Percentiles rank a stretch among this genome's conserved stretches.
Conservation (phyloP, 306 rosid genomes). For the Cucurbita moschata region DNA sequence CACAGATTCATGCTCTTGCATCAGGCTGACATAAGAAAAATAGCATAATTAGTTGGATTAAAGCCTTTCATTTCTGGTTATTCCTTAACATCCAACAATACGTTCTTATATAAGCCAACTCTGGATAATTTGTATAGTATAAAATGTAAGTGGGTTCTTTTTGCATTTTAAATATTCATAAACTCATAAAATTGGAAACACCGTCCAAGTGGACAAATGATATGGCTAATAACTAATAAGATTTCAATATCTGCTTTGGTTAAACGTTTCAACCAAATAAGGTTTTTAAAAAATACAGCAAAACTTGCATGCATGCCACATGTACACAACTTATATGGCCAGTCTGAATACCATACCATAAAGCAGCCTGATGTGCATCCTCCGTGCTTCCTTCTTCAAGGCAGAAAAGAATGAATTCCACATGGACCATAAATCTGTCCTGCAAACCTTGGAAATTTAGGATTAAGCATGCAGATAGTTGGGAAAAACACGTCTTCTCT, state of each 20-base stretch:
- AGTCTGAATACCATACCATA: constrained; percentile 29
- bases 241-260: neutral
- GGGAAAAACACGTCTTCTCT: neutral
- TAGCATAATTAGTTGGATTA: neutral
- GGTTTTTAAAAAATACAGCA: neutral
- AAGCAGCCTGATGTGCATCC: constrained; percentile 39
- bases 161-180: neutral
- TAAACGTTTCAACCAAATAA: neutral
- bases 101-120: neutral
- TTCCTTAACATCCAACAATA: neutral
- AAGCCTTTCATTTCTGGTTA: neutral
- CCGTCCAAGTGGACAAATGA: neutral
- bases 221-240: neutral
- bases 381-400: constrained; percentile 33
- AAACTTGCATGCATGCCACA: neutral
- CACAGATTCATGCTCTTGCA: constrained; percentile 28
- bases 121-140: neutral
- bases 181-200: neutral
- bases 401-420: constrained; percentile 43
- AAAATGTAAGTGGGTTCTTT: neutral
- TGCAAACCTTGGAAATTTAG: constrained; percentile 15
- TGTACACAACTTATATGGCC: neutral
- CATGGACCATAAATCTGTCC: constrained; percentile 36
- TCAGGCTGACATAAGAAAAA: constrained; percentile 31
- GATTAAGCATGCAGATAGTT: neutral